Conservation (phyloP, 768 basidiomycete species). For the Mycena olivaceomarginata region DNA sequence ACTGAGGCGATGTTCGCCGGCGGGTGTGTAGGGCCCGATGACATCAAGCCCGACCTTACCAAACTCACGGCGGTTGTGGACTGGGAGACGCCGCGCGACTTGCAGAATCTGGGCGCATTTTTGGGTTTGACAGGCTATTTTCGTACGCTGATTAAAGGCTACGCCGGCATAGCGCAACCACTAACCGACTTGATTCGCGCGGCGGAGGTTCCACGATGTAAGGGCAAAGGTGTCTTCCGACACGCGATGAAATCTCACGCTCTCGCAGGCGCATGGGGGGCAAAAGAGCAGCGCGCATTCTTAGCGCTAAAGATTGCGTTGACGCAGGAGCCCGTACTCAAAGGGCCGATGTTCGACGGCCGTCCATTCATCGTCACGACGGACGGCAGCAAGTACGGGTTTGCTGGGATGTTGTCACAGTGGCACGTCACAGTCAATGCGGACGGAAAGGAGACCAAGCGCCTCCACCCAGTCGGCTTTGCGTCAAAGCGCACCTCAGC, state of each 20-base stretch:
- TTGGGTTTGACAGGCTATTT: no score
- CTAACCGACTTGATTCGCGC: neutral
- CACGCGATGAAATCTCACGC: neutral
- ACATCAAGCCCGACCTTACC: no score
- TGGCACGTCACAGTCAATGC: conserved; percentile 32
- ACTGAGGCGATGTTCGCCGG: no score
- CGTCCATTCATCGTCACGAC: conserved; percentile 53
- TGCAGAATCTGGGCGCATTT: no score
- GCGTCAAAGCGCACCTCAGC: neutral
- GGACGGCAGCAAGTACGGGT: conserved; percentile 53
- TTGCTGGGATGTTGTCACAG: conserved; percentile 46
- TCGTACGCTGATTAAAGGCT: no score
- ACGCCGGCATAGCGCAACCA: no score
- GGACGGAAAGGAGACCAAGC: conserved; percentile 37
- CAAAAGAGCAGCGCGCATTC: neutral
- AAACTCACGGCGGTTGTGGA: no score
- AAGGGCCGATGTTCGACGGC: conserved; percentile 47
- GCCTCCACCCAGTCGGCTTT: conserved; percentile 49
- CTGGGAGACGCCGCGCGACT: no score
- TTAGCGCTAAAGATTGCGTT: neutral
- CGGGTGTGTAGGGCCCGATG: no score
- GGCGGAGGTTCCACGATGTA: neutral
- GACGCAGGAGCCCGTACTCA: conserved; percentile 43
- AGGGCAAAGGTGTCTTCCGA: neutral
- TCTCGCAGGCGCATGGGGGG: neutral